These are phyloP conservation scores for Corchorus capsularis DNA, from an alignment of 345 rosid genomes.

Conservation along the genomic window DNA sequence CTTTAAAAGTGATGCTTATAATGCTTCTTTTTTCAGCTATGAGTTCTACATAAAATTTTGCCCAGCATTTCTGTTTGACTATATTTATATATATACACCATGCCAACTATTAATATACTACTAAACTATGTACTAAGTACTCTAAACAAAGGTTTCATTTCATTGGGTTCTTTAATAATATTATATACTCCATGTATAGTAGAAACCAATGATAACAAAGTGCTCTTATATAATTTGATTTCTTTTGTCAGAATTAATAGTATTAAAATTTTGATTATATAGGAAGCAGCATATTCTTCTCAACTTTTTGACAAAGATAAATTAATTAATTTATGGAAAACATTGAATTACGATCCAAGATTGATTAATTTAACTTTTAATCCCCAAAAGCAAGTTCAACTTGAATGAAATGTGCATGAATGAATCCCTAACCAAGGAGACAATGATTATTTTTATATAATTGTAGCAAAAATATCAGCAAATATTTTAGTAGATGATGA, in stretches of 20 bases:
- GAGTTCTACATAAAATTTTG: neutral
- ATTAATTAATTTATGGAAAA: neutral
- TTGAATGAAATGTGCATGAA: neutral
- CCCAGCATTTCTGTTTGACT: neutral
- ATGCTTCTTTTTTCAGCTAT: neutral
- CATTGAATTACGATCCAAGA: neutral
- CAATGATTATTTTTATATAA: neutral
- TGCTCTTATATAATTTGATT: neutral
- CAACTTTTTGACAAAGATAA: neutral
- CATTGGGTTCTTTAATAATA: too few species aligned
- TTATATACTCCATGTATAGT: too few species aligned
- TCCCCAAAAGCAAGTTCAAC: neutral
- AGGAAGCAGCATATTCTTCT: neutral
- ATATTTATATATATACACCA: neutral
- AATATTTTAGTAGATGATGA: neutral
- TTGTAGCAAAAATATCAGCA: neutral
- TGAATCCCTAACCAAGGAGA: neutral
- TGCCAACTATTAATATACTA: neutral
- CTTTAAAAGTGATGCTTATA: slow-evolving; percentile 9
- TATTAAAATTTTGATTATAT: neutral
- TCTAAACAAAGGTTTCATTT: too few species aligned
- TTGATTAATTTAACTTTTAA: too few species aligned
- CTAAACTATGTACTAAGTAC: too few species aligned
- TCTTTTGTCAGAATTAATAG: neutral
- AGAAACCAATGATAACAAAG: neutral